Conservation (phyloP, 2,329 filamentous ascomycete genomes). For the Calonectria pseudoturangicola region DNA sequence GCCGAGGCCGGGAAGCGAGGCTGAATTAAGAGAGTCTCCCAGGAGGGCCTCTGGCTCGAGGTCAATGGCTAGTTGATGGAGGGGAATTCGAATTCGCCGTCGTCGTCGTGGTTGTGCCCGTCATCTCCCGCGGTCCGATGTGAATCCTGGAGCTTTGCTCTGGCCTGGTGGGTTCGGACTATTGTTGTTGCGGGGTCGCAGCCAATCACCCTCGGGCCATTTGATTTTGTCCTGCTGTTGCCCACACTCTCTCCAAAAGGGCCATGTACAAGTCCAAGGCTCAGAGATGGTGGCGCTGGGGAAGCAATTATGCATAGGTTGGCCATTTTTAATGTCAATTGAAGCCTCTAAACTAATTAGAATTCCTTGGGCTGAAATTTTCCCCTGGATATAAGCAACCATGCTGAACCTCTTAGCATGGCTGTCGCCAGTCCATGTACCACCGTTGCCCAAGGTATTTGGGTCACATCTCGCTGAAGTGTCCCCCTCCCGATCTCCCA, state of each 20-base stretch:
- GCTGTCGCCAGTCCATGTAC: background rate
- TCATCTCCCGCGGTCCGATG: conserved; percentile 57
- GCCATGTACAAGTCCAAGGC: conserved; percentile 8
- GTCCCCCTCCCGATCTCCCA: background rate
- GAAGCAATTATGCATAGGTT: background rate
- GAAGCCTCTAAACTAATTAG: background rate
- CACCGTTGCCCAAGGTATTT: background rate
- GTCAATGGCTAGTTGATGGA: conserved; percentile 59
- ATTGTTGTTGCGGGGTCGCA: conserved; percentile 56
- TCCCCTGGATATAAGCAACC: too few relatives aligned
- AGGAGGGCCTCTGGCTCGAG: conserved; percentile 60
- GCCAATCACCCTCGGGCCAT: conserved; percentile 57
- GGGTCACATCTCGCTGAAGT: background rate
- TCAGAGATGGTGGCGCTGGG: background rate
- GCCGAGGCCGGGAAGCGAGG: conserved; percentile 54
- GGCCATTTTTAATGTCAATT: conserved; percentile 7
- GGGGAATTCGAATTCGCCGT: conserved; percentile 58
- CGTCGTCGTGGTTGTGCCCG: conserved; percentile 57
- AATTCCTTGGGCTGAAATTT: background rate
- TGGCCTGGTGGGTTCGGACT: conserved; percentile 57
- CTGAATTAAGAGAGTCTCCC: conserved; percentile 56
- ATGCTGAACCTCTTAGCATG: background rate
- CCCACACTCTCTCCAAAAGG: conserved; percentile 28
- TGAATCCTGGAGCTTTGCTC: conserved; percentile 58
- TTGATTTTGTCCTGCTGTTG: conserved; percentile 49